Percentiles rank a stretch among this genome's conserved stretches.
Conservation (phyloP, 192 early-diverging fungal genomes). For the Coemansia pectinata region DNA sequence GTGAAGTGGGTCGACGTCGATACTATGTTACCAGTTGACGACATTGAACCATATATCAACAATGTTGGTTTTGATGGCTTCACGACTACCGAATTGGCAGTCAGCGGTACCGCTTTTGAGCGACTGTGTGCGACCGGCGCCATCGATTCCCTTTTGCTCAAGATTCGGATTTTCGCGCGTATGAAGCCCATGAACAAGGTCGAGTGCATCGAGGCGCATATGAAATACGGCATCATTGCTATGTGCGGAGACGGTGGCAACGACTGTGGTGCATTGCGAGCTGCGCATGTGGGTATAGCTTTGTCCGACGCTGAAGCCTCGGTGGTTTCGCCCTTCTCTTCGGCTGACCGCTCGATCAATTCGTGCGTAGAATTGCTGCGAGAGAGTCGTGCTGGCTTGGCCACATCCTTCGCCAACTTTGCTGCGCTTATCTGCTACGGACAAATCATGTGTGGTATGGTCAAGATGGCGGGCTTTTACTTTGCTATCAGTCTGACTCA, state of each 20-base stretch:
- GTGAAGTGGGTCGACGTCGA: slow-evolving; percentile 66
- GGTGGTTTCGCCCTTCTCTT: slow-evolving; percentile 80
- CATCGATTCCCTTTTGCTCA: slow-evolving; percentile 59
- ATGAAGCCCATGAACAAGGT: slow-evolving; percentile 81
- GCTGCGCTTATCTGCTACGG: slow-evolving; percentile 69
- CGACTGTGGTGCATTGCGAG: slow-evolving; percentile 78
- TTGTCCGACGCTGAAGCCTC: slow-evolving; percentile 78
- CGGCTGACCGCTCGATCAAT: slow-evolving; percentile 62
- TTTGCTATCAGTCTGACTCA: slow-evolving; percentile 62
- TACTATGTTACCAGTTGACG: slow-evolving; percentile 16
- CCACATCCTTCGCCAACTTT: slow-evolving; percentile 69
- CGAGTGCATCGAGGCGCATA: slow-evolving; percentile 68
- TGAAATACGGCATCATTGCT: slow-evolving; percentile 73
- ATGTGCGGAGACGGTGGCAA: slow-evolving; percentile 91
- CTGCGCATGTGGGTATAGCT: slow-evolving; percentile 78
- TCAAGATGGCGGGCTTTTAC: slow-evolving; percentile 67
- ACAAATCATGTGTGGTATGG: slow-evolving; percentile 59
- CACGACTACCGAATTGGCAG: slow-evolving; percentile 60
- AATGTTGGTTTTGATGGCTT: slow-evolving; percentile 11
- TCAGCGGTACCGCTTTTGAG: slow-evolving; percentile 69
- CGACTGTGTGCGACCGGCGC: slow-evolving; percentile 45
- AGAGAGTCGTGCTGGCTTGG: slow-evolving; percentile 69
- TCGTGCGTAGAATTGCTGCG: slow-evolving; percentile 70
- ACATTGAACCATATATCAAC: background rate
- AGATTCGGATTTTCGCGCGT: slow-evolving; percentile 75